Base-by-base conservation (phyloP, 1,139 yeast species). In the Yamadazyma friedrichii region DNA sequence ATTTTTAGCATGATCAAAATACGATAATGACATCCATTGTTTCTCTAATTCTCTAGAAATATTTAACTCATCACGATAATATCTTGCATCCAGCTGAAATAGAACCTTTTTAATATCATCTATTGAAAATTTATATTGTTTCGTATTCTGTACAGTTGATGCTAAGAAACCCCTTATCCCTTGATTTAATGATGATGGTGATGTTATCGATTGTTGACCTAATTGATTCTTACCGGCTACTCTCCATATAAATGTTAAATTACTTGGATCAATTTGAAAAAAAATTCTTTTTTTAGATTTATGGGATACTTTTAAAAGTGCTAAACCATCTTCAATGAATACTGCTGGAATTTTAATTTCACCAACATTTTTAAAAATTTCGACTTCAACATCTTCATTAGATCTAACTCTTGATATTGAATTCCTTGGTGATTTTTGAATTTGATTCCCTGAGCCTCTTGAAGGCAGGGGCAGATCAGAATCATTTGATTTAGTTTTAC, bases 51-150 rank as follows among this genome's bases (percentile, higher is more conserved):
- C 89, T 36, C 78, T 67, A 1, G 91, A 77, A 1, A 89, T 76
- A 36, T 84, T 83, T 48, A 87, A 76, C 58, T 88, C 95, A 54
- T 91, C 96, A 44, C 96, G 68, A 55, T 88, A 91, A 48, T 86
- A 85, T 22, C 77, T 72, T 1, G 96, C 97, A 50, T 84, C 85
- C 11, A 71, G 74, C 9, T 83, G 88, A 9, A 75, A 68, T 41
- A 89, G 65, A 1, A 88, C 74, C 42, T 80, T 83, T 49, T 80
- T 80, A 33, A 93, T 84, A 42, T 80, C 80, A 56, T 87, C 96
- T 12, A 88, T 67, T n/a, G 74, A 67, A 43, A 89, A 68, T 36
- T 33, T 42, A 25, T 51, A 43, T 65, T 72, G 16, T 78, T 75
- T 11, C 71, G 46, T 42, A 27, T 9, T 15, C 20, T 33, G 31